Evolutionary conservation across 495 filamentous ascomycete species (phyloP).

Genomic region (Copromyces sp.): DNA sequence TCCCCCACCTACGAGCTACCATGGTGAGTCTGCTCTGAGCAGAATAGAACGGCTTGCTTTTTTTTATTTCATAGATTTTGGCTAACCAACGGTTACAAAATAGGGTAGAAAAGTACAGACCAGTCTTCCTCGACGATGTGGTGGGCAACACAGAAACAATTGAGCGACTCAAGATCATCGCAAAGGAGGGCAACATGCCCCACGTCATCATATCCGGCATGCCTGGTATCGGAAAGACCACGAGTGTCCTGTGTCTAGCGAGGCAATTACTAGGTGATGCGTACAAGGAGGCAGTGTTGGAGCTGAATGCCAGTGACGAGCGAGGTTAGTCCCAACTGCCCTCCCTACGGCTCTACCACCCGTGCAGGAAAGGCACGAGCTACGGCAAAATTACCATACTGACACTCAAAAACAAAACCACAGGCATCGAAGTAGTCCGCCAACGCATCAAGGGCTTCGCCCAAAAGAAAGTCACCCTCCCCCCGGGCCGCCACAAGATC

Average conservation of each 20-base stretch:
- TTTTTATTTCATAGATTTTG: no score
- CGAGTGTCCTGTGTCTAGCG: constrained; percentile 86
- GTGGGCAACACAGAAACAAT: constrained; percentile 97
- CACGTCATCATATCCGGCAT: constrained; percentile 98
- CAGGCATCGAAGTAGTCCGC: constrained; percentile 94
- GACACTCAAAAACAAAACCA: constrained; percentile 1
- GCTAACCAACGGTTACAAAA: not conserved
- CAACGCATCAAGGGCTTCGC: constrained; percentile 98
- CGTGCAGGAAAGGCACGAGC: not conserved
- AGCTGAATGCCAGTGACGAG: constrained; percentile 94
- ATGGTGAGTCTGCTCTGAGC: constrained; percentile 49
- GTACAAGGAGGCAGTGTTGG: constrained; percentile 96
- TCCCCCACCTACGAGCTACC: constrained; percentile 71
- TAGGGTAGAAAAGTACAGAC: constrained; percentile 98
- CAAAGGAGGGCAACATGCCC: constrained; percentile 98
- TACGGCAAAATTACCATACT: not conserved
- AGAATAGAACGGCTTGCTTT: not conserved
- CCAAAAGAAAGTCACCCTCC: constrained; percentile 97
- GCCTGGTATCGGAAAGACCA: constrained; percentile 99
- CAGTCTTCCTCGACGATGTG: constrained; percentile 87
- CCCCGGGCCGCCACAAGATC: constrained; percentile 82
- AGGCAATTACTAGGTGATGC: constrained; percentile 83
- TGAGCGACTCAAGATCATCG: constrained; percentile 96
- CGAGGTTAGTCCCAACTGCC: constrained; percentile 44
- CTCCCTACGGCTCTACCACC: not conserved